Evolutionary conservation across 352 stramenopile species (phyloP).

Genomic region (Pythium plurisporium): DNA sequence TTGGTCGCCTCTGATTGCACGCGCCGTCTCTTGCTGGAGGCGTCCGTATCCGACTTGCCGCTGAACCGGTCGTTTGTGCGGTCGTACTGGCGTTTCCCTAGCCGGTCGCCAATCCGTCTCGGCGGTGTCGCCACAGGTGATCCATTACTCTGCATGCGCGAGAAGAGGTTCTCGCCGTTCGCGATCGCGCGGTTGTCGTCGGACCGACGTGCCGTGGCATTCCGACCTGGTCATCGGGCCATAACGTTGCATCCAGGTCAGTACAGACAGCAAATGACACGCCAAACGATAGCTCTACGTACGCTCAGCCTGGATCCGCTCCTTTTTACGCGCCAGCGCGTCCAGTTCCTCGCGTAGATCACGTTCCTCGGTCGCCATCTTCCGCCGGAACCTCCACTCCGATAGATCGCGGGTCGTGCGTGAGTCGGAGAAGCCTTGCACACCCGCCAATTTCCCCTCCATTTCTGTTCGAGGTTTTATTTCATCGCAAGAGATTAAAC

Average conservation of each 20-base stretch:
- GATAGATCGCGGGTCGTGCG: constrained; percentile 11
- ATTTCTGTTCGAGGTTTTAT: constrained; percentile 24
- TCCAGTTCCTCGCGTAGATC: constrained; percentile 51
- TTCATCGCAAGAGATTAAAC: not conserved
- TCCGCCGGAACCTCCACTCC: not conserved
- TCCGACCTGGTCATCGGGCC: not conserved
- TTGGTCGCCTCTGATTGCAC: constrained; percentile 16
- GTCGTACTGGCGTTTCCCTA: constrained; percentile 7
- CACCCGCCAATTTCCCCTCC: constrained; percentile 6
- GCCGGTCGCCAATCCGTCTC: not conserved
- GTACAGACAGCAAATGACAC: not conserved
- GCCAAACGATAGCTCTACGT: constrained; percentile 6
- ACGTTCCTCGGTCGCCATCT: constrained; percentile 41
- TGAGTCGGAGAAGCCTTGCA: no score
- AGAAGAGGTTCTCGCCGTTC: constrained; percentile 6
- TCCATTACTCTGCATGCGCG: not conserved
- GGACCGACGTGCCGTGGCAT: not conserved
- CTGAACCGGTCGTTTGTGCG: constrained; percentile 4
- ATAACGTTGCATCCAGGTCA: constrained; percentile 10
- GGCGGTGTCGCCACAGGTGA: not conserved
- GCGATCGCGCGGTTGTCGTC: not conserved
- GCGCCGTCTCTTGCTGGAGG: constrained; percentile 37
- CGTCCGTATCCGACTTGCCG: constrained; percentile 19
- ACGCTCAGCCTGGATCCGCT: constrained; percentile 31
- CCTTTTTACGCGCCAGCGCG: constrained; percentile 41